A percentile compares a stretch with the other conserved stretches of the same genome.
Evolutionary conservation across 306 rosid species (phyloP).

Genomic region (Citrullus amarus): DNA sequence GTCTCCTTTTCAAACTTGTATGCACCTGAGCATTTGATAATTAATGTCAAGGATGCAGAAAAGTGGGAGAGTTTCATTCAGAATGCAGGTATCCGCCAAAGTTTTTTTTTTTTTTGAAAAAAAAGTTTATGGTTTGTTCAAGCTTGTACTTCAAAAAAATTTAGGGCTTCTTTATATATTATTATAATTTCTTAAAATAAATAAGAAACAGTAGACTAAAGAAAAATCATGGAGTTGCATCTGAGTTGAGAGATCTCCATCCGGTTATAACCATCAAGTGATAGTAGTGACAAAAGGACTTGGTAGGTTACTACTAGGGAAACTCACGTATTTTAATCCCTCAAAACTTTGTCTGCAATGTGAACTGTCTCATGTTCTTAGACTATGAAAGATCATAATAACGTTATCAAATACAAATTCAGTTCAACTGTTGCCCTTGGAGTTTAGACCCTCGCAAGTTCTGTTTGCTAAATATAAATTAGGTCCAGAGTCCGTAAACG

Average conservation of each 20-base stretch:
- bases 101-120: neutral
- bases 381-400: neutral
- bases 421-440: neutral
- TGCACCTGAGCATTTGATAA: conserved; percentile 92
- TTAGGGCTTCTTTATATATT: neutral
- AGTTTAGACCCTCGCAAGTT: neutral
- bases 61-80: conserved; percentile 93
- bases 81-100: conserved; percentile 59
- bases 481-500: neutral
- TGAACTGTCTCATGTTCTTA: neutral
- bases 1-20: conserved; percentile 78
- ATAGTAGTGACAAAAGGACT: neutral
- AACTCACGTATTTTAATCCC: neutral
- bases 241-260: neutral
- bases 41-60: conserved; percentile 85
- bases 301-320: neutral
- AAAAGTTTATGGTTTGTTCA: neutral
- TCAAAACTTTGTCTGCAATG: neutral
- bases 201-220: neutral
- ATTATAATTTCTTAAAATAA: neutral
- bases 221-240: neutral
- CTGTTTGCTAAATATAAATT: neutral
- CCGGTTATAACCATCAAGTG: neutral
- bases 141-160: neutral
- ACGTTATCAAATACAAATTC: neutral